A percentile compares a stretch with the other conserved stretches of the same genome.
Evolutionary conservation across 305 asterid species (phyloP).

Genomic region (Fraxinus nigra): DNA sequence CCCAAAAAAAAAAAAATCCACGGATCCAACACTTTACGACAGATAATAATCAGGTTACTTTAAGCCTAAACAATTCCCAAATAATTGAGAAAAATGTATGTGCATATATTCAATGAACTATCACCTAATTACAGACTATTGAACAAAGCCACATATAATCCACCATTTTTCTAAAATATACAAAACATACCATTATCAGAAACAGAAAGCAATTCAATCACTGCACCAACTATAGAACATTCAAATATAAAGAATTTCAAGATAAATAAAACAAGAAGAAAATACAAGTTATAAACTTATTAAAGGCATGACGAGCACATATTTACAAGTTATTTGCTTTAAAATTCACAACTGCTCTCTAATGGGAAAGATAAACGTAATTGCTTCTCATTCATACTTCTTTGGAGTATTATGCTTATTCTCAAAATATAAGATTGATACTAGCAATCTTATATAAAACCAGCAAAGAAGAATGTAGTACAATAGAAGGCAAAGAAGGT

Average conservation of each 20-base stretch:
- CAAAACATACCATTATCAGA: background rate
- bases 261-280: background rate
- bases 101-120: background rate
- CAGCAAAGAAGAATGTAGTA: background rate
- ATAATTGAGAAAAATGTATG: background rate
- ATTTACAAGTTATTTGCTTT: background rate
- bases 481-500: background rate
- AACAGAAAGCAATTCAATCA: background rate
- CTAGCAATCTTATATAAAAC: background rate
- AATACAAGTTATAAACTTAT: background rate
- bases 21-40: background rate
- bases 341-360: background rate
- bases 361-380: background rate
- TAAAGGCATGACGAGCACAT: background rate
- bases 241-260: background rate
- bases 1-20: background rate
- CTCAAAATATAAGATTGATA: background rate
- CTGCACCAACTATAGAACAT: background rate
- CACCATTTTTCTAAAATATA: background rate
- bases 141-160: background rate
- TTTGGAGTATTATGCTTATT: background rate
- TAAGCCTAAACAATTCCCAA: background rate
- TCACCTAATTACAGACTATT: background rate
- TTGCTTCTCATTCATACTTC: background rate
- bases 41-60: background rate